Evolutionary conservation across 495 filamentous ascomycete genomes (phyloP).

Genomic region (Penicillium cinerascens): DNA sequence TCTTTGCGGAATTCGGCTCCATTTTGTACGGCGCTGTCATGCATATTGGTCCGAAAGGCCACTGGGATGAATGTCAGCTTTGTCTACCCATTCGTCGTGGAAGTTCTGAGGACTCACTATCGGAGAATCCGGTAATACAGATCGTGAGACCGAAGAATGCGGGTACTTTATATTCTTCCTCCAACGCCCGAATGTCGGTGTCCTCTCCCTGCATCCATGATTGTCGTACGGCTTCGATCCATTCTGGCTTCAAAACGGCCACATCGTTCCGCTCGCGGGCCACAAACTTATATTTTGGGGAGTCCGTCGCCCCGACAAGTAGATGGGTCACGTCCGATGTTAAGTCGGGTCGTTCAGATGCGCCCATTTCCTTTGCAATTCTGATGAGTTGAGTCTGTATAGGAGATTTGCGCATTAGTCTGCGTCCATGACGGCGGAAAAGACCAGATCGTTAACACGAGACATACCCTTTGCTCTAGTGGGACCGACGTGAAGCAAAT

Average conservation of each 20-base stretch:
- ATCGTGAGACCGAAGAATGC: constrained; percentile 64
- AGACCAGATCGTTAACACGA: not conserved
- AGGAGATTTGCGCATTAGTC: constrained; percentile 9
- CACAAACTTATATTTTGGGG: constrained; percentile 92
- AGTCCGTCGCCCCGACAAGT: constrained; percentile 81
- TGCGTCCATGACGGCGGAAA: not conserved
- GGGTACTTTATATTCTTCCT: constrained; percentile 56
- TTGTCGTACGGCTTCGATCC: constrained; percentile 78
- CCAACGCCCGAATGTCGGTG: constrained; percentile 67
- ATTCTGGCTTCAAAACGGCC: constrained; percentile 69
- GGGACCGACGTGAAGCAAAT: constrained; percentile 89
- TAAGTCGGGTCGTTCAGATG: constrained; percentile 80
- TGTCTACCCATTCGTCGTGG: not conserved
- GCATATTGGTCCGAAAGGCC: constrained; percentile 62
- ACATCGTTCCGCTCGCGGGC: constrained; percentile 85
- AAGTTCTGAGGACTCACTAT: constrained; percentile 53
- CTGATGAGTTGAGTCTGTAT: constrained; percentile 63
- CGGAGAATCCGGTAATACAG: constrained; percentile 87
- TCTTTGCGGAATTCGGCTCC: constrained; percentile 83
- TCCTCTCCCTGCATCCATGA: constrained; percentile 80
- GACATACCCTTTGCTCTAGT: constrained; percentile 73
- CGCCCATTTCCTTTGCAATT: constrained; percentile 79
- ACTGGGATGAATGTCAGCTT: constrained; percentile 40
- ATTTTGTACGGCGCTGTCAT: constrained; percentile 59
- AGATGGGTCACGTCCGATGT: constrained; percentile 95